Conservation (phyloP, 2,329 filamentous ascomycete species). For the Alternaria brassicae region DNA sequence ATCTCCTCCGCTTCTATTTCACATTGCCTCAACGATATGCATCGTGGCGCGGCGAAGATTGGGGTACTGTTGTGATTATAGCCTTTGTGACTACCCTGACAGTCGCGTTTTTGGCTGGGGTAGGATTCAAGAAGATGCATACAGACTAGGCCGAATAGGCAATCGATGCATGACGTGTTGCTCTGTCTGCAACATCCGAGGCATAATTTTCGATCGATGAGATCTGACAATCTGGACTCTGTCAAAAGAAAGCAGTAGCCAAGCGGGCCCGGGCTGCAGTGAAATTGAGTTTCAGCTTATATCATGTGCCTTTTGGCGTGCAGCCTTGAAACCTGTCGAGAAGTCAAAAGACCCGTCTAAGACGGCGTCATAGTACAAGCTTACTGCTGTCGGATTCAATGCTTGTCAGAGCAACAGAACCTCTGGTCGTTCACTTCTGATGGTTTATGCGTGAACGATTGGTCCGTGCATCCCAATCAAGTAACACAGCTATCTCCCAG, state of each 20-base stretch:
- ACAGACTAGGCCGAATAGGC: not conserved
- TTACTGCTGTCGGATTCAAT: not conserved
- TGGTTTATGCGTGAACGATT: constrained; percentile 4
- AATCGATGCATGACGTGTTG: not conserved
- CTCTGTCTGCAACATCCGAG: not conserved
- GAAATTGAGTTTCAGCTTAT: not conserved
- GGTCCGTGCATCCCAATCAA: constrained; percentile 5
- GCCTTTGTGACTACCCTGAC: not conserved
- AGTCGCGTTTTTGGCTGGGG: not conserved
- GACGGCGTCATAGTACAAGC: no score
- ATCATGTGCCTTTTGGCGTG: not conserved
- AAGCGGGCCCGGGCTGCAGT: not conserved
- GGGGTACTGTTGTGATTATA: not conserved
- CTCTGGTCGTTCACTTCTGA: not conserved
- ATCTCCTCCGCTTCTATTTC: no score
- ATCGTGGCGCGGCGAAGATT: not conserved
- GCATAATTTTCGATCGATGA: not conserved
- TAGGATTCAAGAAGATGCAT: not conserved
- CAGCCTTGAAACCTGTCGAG: not conserved
- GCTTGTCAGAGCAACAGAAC: not conserved
- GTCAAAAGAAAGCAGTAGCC: not conserved
- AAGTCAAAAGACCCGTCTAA: not conserved
- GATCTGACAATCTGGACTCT: not conserved
- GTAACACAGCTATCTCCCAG: not conserved
- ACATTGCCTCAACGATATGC: no score